phyloP scores from a whole-genome alignment of 75 land plant genomes.

The Ceratopteris richardii region DNA sequence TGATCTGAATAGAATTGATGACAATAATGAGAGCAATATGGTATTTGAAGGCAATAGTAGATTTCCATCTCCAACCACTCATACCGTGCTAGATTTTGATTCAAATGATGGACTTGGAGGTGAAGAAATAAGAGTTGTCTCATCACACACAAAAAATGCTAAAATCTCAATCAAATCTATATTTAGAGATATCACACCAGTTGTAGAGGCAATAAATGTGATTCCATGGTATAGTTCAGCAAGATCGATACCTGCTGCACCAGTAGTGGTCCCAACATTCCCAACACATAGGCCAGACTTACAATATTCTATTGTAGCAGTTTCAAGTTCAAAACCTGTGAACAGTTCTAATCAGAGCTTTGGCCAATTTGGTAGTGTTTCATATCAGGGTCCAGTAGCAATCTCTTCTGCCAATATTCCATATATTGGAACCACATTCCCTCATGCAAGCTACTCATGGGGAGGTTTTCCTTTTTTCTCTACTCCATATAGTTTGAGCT shows the following conservation, averaged over 20 bases:
- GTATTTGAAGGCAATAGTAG: constrained; percentile 5
- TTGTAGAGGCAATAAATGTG: constrained; percentile 11
- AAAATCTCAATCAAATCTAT: neutral
- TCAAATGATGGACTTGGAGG: too few species aligned
- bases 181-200: constrained; percentile 9
- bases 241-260: constrained; percentile 9
- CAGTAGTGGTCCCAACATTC: constrained; percentile 9
- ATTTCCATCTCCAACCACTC: constrained; percentile 8
- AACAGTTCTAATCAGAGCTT: constrained; percentile 6
- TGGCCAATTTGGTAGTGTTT: constrained; percentile 15
- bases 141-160: constrained; percentile 1
- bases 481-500: too few species aligned
- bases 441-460: neutral
- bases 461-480: neutral
- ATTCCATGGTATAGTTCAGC: constrained; percentile 25
- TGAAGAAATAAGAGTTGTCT: constrained; percentile 19
- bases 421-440: constrained; percentile 1
- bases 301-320: constrained; percentile 11
- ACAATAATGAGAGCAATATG: constrained; percentile 40
- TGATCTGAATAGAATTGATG: constrained; percentile 33
- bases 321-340: constrained; percentile 8
- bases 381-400: constrained; percentile 8
- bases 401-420: constrained; percentile 13
- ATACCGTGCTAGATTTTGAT: constrained; percentile 28
- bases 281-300: too few species aligned